Evolutionary conservation across 768 basidiomycete species (phyloP).

Genomic region (Vararia minispora): DNA sequence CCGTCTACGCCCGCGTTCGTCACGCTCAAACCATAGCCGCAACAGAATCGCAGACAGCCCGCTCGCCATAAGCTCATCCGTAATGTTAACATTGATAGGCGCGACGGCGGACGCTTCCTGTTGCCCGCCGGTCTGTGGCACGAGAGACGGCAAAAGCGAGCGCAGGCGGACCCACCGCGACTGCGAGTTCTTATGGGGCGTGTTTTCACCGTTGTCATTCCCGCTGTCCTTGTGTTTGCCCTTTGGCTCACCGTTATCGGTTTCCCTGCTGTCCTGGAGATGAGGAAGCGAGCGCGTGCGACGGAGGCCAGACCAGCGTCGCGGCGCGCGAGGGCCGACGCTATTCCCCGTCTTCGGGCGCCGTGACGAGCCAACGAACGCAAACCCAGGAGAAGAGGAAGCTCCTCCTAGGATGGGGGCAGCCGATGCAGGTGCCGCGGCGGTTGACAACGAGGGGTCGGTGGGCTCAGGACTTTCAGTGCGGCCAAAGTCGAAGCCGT

Average conservation of each 20-base stretch:
- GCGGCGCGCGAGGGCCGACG: neutral
- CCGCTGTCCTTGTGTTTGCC: constrained; percentile 5
- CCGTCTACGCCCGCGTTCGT: constrained; percentile 75
- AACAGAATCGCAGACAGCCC: constrained; percentile 73
- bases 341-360: neutral
- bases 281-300: neutral
- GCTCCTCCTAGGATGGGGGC: no score
- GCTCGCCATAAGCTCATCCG: constrained; percentile 71
- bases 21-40: constrained; percentile 76
- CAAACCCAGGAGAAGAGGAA: no score
- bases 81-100: constrained; percentile 55
- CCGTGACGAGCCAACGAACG: no score
- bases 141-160: constrained; percentile 50
- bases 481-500: constrained; percentile 24
- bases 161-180: constrained; percentile 54
- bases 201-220: constrained; percentile 10
- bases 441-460: no score
- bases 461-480: no score
- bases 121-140: constrained; percentile 21
- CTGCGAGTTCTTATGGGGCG: constrained; percentile 19
- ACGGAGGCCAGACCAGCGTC: neutral
- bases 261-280: neutral
- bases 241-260: neutral
- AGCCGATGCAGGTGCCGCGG: no score
- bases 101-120: constrained; percentile 37